These are phyloP conservation scores for Helminthosporium solani DNA, from an alignment of 2,329 filamentous ascomycete species.

Conservation along the genomic window DNA sequence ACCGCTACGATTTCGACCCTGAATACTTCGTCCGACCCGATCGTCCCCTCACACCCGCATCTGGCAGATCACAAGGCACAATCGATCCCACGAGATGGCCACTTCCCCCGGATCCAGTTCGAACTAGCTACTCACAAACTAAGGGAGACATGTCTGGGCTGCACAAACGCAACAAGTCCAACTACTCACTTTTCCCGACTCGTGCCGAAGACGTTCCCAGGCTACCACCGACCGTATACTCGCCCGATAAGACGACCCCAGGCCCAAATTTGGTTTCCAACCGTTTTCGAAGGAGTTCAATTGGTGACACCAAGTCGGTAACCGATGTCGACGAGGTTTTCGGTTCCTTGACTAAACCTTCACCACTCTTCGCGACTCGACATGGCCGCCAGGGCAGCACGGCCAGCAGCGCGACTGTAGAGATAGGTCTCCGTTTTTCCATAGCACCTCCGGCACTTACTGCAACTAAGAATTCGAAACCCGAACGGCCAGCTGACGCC, in stretches of 20 bases:
- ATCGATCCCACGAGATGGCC: constrained; percentile 42
- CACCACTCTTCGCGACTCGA: constrained; percentile 41
- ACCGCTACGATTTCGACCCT: constrained; percentile 35
- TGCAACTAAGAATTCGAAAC: constrained; percentile 29
- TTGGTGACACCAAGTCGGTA: constrained; percentile 26
- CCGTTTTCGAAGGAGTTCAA: constrained; percentile 35
- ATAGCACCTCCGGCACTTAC: constrained; percentile 41
- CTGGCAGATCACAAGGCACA: constrained; percentile 23
- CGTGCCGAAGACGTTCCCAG: constrained; percentile 42
- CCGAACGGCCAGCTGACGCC: constrained; percentile 17
- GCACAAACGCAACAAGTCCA: constrained; percentile 31
- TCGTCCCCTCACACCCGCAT: constrained; percentile 32
- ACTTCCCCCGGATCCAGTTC: constrained; percentile 34
- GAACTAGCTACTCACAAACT: constrained; percentile 17
- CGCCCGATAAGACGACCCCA: constrained; percentile 23
- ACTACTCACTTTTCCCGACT: constrained; percentile 44
- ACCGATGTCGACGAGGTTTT: constrained; percentile 43
- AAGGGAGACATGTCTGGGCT: constrained; percentile 17
- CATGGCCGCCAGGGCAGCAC: constrained; percentile 62
- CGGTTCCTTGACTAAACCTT: constrained; percentile 38
- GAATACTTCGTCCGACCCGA: constrained; percentile 38
- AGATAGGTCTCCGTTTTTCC: constrained; percentile 71
- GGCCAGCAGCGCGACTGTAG: constrained; percentile 66
- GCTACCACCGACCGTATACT: constrained; percentile 43
- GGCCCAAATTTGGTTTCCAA: constrained; percentile 24